Base-by-base conservation (phyloP, 1,284 basidiomycete genomes). In the Irpex rosettiformis region DNA sequence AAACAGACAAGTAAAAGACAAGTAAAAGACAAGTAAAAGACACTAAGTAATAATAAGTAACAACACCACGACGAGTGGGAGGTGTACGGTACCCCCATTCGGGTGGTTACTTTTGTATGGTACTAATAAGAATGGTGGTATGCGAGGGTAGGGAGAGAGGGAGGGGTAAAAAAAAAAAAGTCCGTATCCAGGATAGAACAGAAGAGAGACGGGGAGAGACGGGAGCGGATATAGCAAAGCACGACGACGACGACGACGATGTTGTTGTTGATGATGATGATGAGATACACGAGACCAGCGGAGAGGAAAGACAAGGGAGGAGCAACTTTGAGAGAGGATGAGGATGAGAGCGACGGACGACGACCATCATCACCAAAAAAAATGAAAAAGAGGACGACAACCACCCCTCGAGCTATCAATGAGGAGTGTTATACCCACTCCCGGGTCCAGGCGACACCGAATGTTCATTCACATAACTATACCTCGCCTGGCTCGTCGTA, bases 351-450 rank as follows among this genome's bases (percentile, higher is more conserved):
- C n/a, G n/a, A n/a, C n/a, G n/a, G n/a, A n/a, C n/a, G n/a, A n/a
- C n/a, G n/a, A n/a, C n/a, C n/a, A n/a, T n/a, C n/a, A n/a, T n/a
- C n/a, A n/a, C n/a, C n/a, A n/a, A n/a, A n/a, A n/a, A n/a, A n/a
- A n/a, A n/a, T n/a, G n/a, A n/a, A n/a, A n/a, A n/a, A n/a, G n/a
- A n/a, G n/a, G n/a, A n/a, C n/a, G n/a, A n/a, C n/a, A n/a, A n/a
- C n/a, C n/a, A n/a, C n/a, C n/a, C n/a, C n/a, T n/a, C n/a, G n/a
- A n/a, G n/a, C n/a, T n/a, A n/a, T 59, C 55, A 71, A 62, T 72
- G 72, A 61, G 70, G 71, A 57, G 72, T 72, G 28, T 66, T 71
- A 63, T 72, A 74, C 21, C 72, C 72, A 37, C 72, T 72, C 10
- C 72, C 72, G 29, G 70, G 68, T 62, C 70, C 68, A 27, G 72